These are phyloP conservation scores for Beauveria brongniartii DNA, from an alignment of 2,329 filamentous ascomycete species.

Conservation along the genomic window DNA sequence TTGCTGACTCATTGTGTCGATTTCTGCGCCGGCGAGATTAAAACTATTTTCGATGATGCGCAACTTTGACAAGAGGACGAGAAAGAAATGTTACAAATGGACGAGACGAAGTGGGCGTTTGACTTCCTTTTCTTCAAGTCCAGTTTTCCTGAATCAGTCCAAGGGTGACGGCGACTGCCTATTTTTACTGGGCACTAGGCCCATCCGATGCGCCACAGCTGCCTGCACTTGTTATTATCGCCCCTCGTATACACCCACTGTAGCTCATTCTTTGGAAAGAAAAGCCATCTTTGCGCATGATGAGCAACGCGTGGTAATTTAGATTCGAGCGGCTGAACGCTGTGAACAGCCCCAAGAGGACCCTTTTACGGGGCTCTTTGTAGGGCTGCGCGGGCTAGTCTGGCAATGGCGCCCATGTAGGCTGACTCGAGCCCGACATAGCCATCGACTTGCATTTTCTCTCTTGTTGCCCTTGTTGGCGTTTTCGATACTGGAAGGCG, in stretches of 20 bases:
- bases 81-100: background rate
- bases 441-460: background rate
- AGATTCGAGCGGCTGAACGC: constrained; percentile 2
- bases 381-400: constrained; percentile 1
- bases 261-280: background rate
- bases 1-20: background rate
- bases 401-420: background rate
- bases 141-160: background rate
- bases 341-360: background rate
- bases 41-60: background rate
- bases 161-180: background rate
- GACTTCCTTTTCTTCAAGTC: background rate
- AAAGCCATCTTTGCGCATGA: background rate
- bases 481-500: background rate
- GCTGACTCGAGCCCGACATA: background rate
- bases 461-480: background rate
- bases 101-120: background rate
- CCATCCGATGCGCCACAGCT: background rate
- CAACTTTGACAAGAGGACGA: background rate
- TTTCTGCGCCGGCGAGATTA: background rate
- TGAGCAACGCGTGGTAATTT: background rate
- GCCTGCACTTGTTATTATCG: background rate
- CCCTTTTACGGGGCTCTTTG: background rate
- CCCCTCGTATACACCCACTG: background rate
- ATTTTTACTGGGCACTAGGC: background rate